phyloP scores from a whole-genome alignment of 495 filamentous ascomycete species.

The Thozetella sp. region DNA sequence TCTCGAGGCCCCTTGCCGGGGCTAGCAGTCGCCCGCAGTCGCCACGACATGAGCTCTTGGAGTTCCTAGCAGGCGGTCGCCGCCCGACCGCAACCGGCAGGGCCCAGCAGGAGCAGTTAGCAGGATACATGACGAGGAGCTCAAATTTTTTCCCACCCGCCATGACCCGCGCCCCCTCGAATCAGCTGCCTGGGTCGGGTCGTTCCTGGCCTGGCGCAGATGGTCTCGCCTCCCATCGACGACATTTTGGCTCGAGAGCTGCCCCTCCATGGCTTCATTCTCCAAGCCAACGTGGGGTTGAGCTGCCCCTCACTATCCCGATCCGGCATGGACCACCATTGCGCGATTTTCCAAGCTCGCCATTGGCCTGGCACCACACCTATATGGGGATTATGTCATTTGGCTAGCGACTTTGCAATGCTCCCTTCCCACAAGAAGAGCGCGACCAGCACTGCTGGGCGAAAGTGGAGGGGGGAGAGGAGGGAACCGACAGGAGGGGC shows the following conservation, averaged over 20 bases:
- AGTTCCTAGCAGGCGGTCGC: no score
- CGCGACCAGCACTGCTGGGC: no score
- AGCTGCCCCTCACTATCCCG: conserved; percentile 25
- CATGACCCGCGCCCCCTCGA: background rate
- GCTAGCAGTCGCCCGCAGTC: background rate
- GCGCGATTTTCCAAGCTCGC: conserved; percentile 24
- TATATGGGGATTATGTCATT: conserved; percentile 31
- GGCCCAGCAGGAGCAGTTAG: background rate
- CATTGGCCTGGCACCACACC: conserved; percentile 20
- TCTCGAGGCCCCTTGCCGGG: background rate
- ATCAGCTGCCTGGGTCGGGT: background rate
- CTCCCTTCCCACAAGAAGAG: no score
- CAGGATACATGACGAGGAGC: background rate
- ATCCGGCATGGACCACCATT: conserved; percentile 31
- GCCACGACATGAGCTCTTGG: background rate
- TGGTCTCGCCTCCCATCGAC: background rate
- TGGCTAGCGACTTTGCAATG: conserved; percentile 23
- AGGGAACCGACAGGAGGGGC: no score
- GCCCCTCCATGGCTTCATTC: conserved; percentile 24
- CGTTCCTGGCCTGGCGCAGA: background rate
- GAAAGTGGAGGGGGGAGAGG: no score
- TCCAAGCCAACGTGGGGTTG: conserved; percentile 23
- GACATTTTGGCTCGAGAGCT: conserved; percentile 5
- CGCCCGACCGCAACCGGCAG: background rate
- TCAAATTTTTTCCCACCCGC: background rate